phyloP scores from a whole-genome alignment of 2,329 filamentous ascomycete genomes.

The Zymoseptoria passerinii region DNA sequence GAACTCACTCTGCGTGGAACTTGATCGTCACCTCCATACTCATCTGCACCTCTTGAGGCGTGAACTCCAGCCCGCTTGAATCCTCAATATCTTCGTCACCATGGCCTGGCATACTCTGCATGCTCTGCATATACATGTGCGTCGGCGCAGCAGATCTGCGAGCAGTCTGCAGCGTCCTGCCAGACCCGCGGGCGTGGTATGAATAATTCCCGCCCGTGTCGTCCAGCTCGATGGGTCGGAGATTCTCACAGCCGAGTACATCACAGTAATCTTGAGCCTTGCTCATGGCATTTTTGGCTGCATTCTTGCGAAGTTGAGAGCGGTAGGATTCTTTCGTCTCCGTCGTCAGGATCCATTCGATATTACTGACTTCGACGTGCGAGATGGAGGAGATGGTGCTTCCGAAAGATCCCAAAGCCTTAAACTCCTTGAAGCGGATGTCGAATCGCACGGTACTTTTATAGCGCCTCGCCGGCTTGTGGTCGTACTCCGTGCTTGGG shows the following conservation, averaged over 20 bases:
- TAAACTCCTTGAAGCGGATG: constrained; percentile 20
- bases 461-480: constrained; percentile 8
- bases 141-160: not conserved
- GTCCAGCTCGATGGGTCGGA: constrained; percentile 11
- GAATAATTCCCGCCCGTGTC: not conserved
- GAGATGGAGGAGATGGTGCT: constrained; percentile 11
- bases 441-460: constrained; percentile 16
- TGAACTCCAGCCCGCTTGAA: constrained; percentile 13
- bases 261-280: constrained; percentile 20
- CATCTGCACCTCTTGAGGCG: constrained; percentile 19
- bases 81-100: not conserved
- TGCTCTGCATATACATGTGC: not conserved
- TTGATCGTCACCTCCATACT: constrained; percentile 15
- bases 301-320: constrained; percentile 14
- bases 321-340: constrained; percentile 14
- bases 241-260: constrained; percentile 12
- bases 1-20: constrained; percentile 15
- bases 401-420: constrained; percentile 14
- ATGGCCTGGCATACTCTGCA: not conserved
- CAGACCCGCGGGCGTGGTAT: not conserved
- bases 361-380: constrained; percentile 14
- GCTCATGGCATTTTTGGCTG: constrained; percentile 14
- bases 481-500: constrained; percentile 5
- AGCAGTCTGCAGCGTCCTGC: not conserved
- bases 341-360: constrained; percentile 13